Conservation (phyloP, 2,329 filamentous ascomycete genomes). For the Nothopassalora personata region DNA sequence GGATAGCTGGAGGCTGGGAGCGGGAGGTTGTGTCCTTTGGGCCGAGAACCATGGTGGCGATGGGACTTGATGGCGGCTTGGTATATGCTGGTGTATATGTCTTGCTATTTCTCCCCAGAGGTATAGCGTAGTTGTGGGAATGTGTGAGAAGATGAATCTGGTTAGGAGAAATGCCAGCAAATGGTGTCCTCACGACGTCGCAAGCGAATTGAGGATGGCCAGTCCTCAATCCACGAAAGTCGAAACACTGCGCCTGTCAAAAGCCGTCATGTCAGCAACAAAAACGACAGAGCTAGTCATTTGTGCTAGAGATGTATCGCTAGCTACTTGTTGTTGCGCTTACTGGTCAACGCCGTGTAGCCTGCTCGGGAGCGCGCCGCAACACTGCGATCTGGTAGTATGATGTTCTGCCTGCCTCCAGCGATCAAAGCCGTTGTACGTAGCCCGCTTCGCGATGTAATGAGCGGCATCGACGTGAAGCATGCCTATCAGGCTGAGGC, state of each 20-base stretch:
- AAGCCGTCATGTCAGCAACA: too few species aligned
- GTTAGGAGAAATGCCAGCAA: not conserved
- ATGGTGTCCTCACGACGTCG: not conserved
- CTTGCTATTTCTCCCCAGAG: not conserved
- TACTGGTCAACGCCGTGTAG: too few species aligned
- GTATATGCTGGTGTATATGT: not conserved
- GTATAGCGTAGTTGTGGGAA: not conserved
- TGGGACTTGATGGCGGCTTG: not conserved
- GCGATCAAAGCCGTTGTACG: not conserved
- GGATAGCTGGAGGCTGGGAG: not conserved
- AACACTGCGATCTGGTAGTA: not conserved
- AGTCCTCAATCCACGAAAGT: not conserved
- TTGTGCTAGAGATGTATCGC: too few species aligned
- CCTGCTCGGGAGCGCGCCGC: too few species aligned
- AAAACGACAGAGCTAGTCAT: not conserved
- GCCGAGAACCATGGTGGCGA: not conserved
- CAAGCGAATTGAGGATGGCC: not conserved
- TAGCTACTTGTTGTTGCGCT: too few species aligned
- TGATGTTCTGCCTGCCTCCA: not conserved
- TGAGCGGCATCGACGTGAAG: too few species aligned
- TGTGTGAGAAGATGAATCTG: not conserved
- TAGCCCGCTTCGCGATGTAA: too few species aligned
- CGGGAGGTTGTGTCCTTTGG: not conserved
- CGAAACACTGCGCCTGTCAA: not conserved
- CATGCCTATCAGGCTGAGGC: too few species aligned